These are phyloP conservation scores for Gonapodya sp. DNA, from an alignment of 192 early-diverging fungal genomes.

Conservation along the genomic window DNA sequence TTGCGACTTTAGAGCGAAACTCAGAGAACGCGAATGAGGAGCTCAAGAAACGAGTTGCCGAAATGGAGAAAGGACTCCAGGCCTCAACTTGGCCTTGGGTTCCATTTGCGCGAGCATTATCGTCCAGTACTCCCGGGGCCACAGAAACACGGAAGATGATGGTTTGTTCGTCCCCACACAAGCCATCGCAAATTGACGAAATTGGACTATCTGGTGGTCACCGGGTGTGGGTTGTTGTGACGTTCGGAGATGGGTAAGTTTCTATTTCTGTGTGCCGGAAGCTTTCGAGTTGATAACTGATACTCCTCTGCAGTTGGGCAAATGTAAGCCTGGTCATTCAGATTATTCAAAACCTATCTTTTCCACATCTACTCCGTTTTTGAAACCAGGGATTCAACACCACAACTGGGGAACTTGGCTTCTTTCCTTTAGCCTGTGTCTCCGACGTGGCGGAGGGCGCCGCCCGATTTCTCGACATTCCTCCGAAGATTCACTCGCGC, in stretches of 20 bases:
- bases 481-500: neutral
- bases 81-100: neutral
- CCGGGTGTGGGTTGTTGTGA: neutral
- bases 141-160: neutral
- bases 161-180: neutral
- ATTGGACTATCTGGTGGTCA: neutral
- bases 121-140: neutral
- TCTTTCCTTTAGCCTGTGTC: neutral
- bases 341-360: no score
- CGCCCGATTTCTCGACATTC: neutral
- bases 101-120: neutral
- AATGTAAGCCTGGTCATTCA: neutral
- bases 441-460: neutral
- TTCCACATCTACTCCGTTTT: neutral
- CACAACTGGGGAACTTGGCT: neutral
- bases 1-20: no score
- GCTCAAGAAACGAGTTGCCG: no score
- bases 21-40: no score
- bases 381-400: neutral
- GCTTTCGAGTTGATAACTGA: no score
- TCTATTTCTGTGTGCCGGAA: no score
- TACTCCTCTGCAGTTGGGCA: no score
- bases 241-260: neutral
- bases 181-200: neutral
- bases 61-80: no score